A percentile compares a stretch with the other conserved stretches of the same genome.
These are phyloP conservation scores for Dendrobium chrysotoxum DNA, from an alignment of 106 monocot genomes.

Conservation along the genomic window DNA sequence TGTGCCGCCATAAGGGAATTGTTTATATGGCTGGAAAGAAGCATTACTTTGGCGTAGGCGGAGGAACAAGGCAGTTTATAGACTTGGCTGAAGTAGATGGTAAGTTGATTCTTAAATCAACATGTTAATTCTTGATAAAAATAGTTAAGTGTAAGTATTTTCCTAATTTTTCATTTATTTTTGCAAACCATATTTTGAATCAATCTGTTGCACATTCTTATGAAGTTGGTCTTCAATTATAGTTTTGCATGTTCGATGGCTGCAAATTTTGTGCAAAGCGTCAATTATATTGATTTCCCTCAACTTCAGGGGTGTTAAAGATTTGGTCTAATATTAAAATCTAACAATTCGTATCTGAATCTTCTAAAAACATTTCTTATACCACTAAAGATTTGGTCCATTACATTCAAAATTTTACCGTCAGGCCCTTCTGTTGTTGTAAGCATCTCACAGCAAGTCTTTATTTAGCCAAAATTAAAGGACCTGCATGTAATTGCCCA, in stretches of 20 bases:
- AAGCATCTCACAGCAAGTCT: not conserved
- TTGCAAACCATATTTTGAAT: not conserved
- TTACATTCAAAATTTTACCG: not conserved
- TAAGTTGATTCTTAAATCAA: slow-evolving; percentile 19
- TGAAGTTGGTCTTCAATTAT: not conserved
- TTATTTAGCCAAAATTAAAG: not conserved
- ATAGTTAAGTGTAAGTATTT: not conserved
- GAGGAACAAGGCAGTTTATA: slow-evolving; percentile 89
- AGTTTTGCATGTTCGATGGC: not conserved
- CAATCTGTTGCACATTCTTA: not conserved
- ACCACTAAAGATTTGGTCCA: no score
- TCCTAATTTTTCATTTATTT: not conserved
- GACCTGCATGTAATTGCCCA: not conserved
- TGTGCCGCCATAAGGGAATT: slow-evolving; percentile 43
- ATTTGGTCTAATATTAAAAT: not conserved
- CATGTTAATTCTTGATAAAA: not conserved
- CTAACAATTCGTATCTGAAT: not conserved
- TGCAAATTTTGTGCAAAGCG: not conserved
- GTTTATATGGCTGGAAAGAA: slow-evolving; percentile 96
- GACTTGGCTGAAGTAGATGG: slow-evolving; percentile 76
- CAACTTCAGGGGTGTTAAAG: not conserved
- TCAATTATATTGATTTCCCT: not conserved
- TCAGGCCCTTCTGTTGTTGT: not conserved
- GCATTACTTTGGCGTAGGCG: slow-evolving; percentile 97
- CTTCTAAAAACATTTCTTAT: no score